Conservation (phyloP, 768 basidiomycete species). For the Hericium rajendrae region DNA sequence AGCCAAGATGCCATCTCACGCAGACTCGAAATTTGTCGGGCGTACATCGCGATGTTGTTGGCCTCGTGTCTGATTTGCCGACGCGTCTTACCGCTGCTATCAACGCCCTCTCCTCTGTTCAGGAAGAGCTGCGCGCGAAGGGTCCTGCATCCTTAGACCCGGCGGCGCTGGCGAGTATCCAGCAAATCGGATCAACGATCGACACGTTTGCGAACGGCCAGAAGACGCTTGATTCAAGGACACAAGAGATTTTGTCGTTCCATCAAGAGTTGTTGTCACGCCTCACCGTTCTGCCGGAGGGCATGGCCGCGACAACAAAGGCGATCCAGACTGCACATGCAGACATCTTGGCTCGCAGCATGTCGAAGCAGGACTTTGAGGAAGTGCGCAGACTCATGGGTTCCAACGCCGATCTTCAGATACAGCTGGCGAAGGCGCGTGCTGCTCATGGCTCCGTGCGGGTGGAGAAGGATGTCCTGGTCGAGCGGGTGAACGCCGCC, state of each 20-base stretch:
- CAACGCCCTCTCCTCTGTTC: conserved; percentile 30
- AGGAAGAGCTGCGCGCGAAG: conserved; percentile 13
- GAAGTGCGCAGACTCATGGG: conserved; percentile 48
- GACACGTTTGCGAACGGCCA: conserved; percentile 44
- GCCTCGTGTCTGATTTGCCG: conserved; percentile 39
- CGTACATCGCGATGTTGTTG: conserved; percentile 31
- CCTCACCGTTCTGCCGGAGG: conserved; percentile 49
- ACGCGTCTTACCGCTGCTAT: conserved; percentile 34
- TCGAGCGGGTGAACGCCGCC: conserved; percentile 46
- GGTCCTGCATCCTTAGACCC: conserved; percentile 11
- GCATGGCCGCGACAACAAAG: conserved; percentile 41
- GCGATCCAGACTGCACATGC: conserved; percentile 51
- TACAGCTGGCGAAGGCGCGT: conserved; percentile 68
- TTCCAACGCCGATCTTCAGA: conserved; percentile 57
- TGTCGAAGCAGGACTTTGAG: conserved; percentile 53
- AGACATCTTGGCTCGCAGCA: conserved; percentile 52
- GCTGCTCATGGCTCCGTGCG: conserved; percentile 68
- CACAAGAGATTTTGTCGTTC: conserved; percentile 37
- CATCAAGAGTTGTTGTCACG: conserved; percentile 46
- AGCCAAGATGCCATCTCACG: conserved; percentile 32
- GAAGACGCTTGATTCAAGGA: conserved; percentile 36
- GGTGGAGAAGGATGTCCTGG: conserved; percentile 70
- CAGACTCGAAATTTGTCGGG: conserved; percentile 30
- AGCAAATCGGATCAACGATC: conserved; percentile 38
- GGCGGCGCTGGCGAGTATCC: conserved; percentile 19